These are phyloP conservation scores for Cutaneotrichosporon mucoides DNA, from an alignment of 1,284 basidiomycete species.

Conservation along the genomic window DNA sequence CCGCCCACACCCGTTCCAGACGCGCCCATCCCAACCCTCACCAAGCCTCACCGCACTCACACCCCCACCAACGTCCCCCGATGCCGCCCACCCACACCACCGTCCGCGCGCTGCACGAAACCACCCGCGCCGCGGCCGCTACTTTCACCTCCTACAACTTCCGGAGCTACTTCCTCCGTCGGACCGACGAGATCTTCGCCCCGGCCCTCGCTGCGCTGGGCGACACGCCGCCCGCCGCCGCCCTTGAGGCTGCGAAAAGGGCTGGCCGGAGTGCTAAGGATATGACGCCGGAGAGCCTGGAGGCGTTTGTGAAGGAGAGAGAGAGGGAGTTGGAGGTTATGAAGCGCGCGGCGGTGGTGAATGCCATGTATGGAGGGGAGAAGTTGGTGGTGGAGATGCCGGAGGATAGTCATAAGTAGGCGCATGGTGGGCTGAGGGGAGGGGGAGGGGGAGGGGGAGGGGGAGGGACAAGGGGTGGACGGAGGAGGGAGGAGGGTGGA, in stretches of 20 bases:
- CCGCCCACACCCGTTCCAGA: too few species aligned
- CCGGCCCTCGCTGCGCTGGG: conserved; percentile 31
- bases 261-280: conserved; percentile 45
- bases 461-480: too few species aligned
- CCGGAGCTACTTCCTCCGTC: conserved; percentile 70
- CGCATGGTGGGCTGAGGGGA: neutral
- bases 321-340: conserved; percentile 67
- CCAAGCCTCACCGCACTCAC: neutral
- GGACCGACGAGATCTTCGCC: conserved; percentile 64
- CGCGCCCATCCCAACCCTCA: neutral
- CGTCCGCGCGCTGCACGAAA: conserved; percentile 65
- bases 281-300: conserved; percentile 56
- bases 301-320: conserved; percentile 65
- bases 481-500: too few species aligned
- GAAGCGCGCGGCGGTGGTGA: conserved; percentile 73
- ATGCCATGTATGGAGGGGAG: conserved; percentile 75
- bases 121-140: conserved; percentile 66
- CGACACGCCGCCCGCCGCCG: conserved; percentile 7
- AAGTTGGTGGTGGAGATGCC: conserved; percentile 64
- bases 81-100: conserved; percentile 57
- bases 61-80: neutral
- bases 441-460: too few species aligned
- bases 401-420: conserved; percentile 2
- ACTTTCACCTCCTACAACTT: conserved; percentile 89
- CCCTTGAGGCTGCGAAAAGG: neutral